These are phyloP conservation scores for Talaromyces thailandensis DNA, from an alignment of 495 filamentous ascomycete genomes.

Conservation along the genomic window DNA sequence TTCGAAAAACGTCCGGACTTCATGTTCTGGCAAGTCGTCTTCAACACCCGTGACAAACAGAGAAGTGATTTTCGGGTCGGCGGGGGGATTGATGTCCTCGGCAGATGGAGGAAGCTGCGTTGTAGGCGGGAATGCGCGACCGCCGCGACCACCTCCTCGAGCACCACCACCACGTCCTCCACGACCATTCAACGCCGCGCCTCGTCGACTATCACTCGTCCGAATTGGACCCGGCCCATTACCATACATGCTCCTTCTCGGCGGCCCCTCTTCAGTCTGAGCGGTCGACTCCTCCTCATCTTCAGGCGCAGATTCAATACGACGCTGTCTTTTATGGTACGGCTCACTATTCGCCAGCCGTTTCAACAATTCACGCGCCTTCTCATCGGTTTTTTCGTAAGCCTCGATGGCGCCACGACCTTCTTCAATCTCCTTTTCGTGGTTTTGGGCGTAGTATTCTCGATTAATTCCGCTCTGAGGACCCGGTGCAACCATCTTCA, in stretches of 20 bases:
- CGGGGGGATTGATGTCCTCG: constrained; percentile 74
- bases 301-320: constrained; percentile 45
- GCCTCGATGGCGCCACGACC: constrained; percentile 73
- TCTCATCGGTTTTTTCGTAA: constrained; percentile 96
- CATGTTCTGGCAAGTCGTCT: constrained; percentile 89
- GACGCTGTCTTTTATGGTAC: constrained; percentile 78
- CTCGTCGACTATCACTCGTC: constrained; percentile 43
- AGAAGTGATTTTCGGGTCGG: constrained; percentile 76
- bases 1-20: constrained; percentile 81
- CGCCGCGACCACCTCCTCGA: constrained; percentile 45
- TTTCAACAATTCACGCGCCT: constrained; percentile 79
- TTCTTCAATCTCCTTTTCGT: constrained; percentile 91
- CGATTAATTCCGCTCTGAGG: constrained; percentile 86
- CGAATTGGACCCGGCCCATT: constrained; percentile 52
- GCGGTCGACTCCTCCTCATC: constrained; percentile 22
- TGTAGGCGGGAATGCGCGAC: constrained; percentile 52
- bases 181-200: constrained; percentile 28
- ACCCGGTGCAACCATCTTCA: constrained; percentile 93
- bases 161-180: constrained; percentile 33
- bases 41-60: constrained; percentile 93
- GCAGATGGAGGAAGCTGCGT: constrained; percentile 68
- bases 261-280: background rate
- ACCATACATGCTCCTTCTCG: constrained; percentile 1
- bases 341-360: constrained; percentile 85
- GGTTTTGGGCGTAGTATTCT: constrained; percentile 94